A percentile compares a stretch with the other conserved stretches of the same genome.
These are phyloP conservation scores for Tillandsia leiboldiana DNA, from an alignment of 176 grass and related monocot species.

Conservation along the genomic window DNA sequence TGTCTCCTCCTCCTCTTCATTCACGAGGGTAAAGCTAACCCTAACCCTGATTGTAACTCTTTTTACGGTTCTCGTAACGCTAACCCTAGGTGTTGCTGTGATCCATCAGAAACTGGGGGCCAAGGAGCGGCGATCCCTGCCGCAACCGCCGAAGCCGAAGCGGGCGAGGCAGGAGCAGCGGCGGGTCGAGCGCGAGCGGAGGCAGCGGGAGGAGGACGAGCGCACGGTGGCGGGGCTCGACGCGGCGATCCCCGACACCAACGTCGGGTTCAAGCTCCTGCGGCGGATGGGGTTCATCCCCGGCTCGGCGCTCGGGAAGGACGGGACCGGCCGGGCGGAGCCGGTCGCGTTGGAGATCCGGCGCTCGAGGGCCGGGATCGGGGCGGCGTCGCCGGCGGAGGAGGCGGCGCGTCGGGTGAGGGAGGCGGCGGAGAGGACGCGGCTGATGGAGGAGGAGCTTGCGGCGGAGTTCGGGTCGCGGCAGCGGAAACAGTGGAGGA, in stretches of 20 bases:
- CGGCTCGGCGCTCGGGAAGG: constrained; percentile 23
- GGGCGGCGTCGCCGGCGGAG: constrained; percentile 26
- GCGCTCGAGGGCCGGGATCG: constrained; percentile 52
- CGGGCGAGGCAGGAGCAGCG: constrained; percentile 49
- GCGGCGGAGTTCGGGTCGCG: constrained; percentile 56
- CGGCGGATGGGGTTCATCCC: constrained; percentile 68
- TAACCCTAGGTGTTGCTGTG: not conserved
- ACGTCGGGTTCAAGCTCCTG: constrained; percentile 83
- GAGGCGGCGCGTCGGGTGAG: constrained; percentile 10
- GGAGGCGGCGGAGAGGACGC: constrained; percentile 33
- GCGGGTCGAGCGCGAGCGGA: constrained; percentile 41
- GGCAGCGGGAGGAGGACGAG: constrained; percentile 70
- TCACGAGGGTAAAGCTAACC: constrained; percentile 10
- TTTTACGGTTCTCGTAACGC: too few species aligned
- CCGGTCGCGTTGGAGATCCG: constrained; percentile 70
- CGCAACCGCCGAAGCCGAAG: constrained; percentile 26
- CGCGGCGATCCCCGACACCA: constrained; percentile 68
- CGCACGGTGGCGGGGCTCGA: constrained; percentile 40
- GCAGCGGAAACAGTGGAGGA: constrained; percentile 63
- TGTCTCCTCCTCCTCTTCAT: not conserved
- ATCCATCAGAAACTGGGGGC: constrained; percentile 1
- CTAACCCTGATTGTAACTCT: not conserved
- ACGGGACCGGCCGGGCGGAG: constrained; percentile 29
- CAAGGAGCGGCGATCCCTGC: constrained; percentile 20
- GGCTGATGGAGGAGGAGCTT: constrained; percentile 39